These are phyloP conservation scores for Aspergillus sp. DNA, from an alignment of 2,329 filamentous ascomycete genomes.

Conservation along the genomic window DNA sequence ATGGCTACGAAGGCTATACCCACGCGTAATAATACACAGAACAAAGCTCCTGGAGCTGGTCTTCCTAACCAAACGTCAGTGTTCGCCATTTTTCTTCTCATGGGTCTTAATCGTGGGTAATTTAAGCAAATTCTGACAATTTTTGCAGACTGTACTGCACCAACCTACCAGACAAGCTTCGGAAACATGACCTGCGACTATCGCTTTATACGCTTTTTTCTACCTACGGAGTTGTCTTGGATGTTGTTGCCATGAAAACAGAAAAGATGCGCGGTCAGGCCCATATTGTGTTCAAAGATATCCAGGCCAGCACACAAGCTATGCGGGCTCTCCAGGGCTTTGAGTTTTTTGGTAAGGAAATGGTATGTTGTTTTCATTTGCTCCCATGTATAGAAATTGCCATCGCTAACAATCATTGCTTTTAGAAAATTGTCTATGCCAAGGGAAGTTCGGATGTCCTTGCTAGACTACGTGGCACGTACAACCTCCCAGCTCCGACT, in stretches of 20 bases:
- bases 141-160: conserved; percentile 72
- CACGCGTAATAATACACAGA: conserved; percentile 34
- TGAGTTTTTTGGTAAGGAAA: conserved; percentile 73
- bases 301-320: conserved; percentile 86
- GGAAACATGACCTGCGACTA: conserved; percentile 78
- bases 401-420: conserved; percentile 4
- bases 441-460: conserved; percentile 84
- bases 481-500: conserved; percentile 58
- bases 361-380: conserved; percentile 55
- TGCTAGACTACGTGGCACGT: conserved; percentile 86
- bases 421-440: conserved; percentile 80
- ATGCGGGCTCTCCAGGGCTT: conserved; percentile 84
- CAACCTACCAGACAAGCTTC: conserved; percentile 83
- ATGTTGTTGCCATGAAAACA: conserved; percentile 84
- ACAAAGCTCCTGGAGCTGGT: conserved; percentile 40
- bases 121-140: conserved; percentile 14
- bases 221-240: conserved; percentile 85
- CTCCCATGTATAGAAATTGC: not conserved
- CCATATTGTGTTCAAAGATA: conserved; percentile 82
- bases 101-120: not conserved
- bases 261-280: conserved; percentile 93
- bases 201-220: conserved; percentile 90
- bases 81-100: conserved; percentile 3
- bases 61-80: conserved; percentile 71
- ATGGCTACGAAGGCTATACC: conserved; percentile 38